phyloP scores from a whole-genome alignment of 148 eudicot genomes.

The Suaeda aralocaspica region DNA sequence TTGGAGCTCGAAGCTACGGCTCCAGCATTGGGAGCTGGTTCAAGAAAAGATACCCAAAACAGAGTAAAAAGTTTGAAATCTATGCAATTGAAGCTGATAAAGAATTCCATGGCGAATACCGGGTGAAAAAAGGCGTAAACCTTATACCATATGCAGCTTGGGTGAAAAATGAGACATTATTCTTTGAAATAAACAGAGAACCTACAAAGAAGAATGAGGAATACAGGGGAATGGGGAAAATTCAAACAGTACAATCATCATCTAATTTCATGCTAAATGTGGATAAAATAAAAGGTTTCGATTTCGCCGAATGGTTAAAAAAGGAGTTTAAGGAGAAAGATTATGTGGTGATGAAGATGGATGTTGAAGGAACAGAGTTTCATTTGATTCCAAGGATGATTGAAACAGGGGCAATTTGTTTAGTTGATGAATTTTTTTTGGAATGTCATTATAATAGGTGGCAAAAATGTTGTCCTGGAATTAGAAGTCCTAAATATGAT shows the following conservation, averaged over 20 bases:
- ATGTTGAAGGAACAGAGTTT: conserved; percentile 83
- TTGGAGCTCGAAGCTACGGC: conserved; percentile 81
- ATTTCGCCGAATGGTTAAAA: conserved; percentile 83
- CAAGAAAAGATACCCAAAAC: conserved; percentile 74
- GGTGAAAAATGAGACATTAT: conserved; percentile 76
- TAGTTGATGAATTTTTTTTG: conserved; percentile 76
- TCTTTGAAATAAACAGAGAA: conserved; percentile 68
- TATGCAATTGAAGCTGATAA: conserved; percentile 82
- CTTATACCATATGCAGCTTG: conserved; percentile 83
- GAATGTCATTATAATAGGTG: conserved; percentile 89
- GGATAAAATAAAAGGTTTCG: conserved; percentile 63
- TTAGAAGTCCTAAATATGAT: conserved; percentile 61
- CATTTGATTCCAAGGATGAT: conserved; percentile 69
- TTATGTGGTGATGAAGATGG: conserved; percentile 93
- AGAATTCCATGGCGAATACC: conserved; percentile 55
- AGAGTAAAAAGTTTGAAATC: conserved; percentile 67
- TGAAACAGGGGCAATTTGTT: conserved; percentile 82
- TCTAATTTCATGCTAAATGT: conserved; percentile 26
- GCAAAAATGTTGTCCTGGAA: conserved; percentile 87
- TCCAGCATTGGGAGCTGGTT: conserved; percentile 92
- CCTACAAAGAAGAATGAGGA: conserved; percentile 49
- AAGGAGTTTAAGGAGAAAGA: conserved; percentile 47
- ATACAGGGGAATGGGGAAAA: conserved; percentile 67
- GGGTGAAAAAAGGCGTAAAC: conserved; percentile 52
- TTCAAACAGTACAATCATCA: conserved; percentile 48